Evolutionary conservation across 768 basidiomycete species (phyloP), one percentile per base, ranked within the genome.

Genomic region (Galerina sulciceps): DNA sequence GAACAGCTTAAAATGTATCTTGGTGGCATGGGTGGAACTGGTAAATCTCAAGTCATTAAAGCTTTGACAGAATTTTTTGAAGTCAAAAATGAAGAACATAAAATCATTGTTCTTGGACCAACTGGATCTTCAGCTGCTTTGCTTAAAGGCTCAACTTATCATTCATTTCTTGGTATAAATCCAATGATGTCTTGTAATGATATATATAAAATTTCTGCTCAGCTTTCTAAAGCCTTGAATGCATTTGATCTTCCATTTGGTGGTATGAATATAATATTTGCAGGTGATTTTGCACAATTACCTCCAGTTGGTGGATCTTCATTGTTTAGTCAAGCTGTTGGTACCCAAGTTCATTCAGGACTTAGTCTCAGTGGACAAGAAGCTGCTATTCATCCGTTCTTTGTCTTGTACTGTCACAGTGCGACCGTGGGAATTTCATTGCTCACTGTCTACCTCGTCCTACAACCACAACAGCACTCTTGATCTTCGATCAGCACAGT

Each of bases 231-330:
- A 13, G 58, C 71, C 1, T 55, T 48, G 14, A 63, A 66, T 36
- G 45, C 57, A 4, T 26, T 53, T 41, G 62, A 71, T 42, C 6
- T 41, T 2, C 63, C 67, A 15, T 74, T 75, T 65, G 76, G 76
- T 20, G 76, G 78, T 0, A 68, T 76, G 22, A 76, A 76, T 53
- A 68, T 81, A 44, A 75, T 81, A 14, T 70, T 81, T 57, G 77
- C 79, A 13, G 79, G 79, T n/a, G 79, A 81, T 53, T 79, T 81
- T 71, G 78, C 75, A 1, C 79, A 82, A 45, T 59, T 81, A 0
- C 76, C 76, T 2, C 79, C 74, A 26, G 69, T 64, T 3, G 55
- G 46, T 22, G 69, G 70, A 0, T 35, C 53, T 52, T 37, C 57
- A 8, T 44, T 69, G 13, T 69, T 63, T 31, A 57, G 44, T 58